A percentile compares a stretch with the other conserved stretches of the same genome.
Evolutionary conservation across 2,329 filamentous ascomycete species (phyloP).

Genomic region (Acephala macrosclerotiorum): DNA sequence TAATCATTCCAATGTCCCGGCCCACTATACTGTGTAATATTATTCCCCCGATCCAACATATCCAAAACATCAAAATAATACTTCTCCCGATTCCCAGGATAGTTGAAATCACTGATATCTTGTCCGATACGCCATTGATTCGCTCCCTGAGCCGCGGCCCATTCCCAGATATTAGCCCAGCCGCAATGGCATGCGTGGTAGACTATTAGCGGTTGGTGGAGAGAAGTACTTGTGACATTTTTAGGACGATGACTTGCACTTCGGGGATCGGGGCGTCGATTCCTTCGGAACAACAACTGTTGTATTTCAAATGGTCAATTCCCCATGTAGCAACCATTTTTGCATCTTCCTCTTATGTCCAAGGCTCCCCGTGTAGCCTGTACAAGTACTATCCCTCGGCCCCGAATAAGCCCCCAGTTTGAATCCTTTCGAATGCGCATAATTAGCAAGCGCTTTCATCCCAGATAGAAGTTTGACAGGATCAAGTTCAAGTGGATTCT

Average conservation of each 20-base stretch:
- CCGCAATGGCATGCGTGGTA: conserved; percentile 63
- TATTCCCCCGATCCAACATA: conserved; percentile 58
- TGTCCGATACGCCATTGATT: conserved; percentile 56
- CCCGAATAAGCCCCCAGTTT: conserved; percentile 71
- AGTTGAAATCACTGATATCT: conserved; percentile 48
- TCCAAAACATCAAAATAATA: conserved; percentile 41
- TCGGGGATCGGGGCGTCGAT: conserved; percentile 49
- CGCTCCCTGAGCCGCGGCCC: conserved; percentile 46
- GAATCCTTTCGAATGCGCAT: conserved; percentile 62
- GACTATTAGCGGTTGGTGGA: conserved; percentile 53
- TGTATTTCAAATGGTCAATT: conserved; percentile 66
- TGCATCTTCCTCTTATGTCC: conserved; percentile 66
- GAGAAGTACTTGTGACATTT: conserved; percentile 58
- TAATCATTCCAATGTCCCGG: conserved; percentile 59
- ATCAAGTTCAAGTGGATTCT: conserved; percentile 50
- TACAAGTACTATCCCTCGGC: conserved; percentile 49
- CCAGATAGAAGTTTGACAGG: conserved; percentile 62
- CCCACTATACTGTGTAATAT: conserved; percentile 51
- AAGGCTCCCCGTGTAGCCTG: conserved; percentile 54
- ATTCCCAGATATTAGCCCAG: conserved; percentile 52
- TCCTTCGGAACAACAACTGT: conserved; percentile 62
- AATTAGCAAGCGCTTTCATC: conserved; percentile 59
- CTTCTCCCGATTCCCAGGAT: conserved; percentile 34
- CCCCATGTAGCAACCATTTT: conserved; percentile 64
- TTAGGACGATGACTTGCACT: conserved; percentile 34